A percentile compares a stretch with the other conserved stretches of the same genome.
phyloP scores from a whole-genome alignment of 140 eudicot species.

The Ambrosia hybrid region DNA sequence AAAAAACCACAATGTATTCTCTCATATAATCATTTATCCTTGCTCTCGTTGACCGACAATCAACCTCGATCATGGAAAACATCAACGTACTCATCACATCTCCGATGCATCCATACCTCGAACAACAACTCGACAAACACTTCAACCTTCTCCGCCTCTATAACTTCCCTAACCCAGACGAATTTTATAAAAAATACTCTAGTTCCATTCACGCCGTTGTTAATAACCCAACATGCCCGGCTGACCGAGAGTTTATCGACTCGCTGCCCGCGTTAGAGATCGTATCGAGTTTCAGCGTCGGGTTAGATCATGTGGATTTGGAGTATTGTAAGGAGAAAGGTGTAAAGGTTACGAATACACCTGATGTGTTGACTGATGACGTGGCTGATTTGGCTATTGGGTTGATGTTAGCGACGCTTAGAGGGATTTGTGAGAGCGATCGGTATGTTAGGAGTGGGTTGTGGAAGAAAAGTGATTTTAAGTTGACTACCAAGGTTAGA shows the following conservation, averaged over 20 bases:
- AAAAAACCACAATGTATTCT: too few relatives aligned
- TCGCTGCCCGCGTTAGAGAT: conserved; percentile 53
- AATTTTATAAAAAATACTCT: conserved; percentile 28
- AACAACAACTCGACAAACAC: conserved; percentile 31
- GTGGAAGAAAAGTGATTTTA: conserved; percentile 45
- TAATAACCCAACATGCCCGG: conserved; percentile 33
- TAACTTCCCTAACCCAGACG: conserved; percentile 11
- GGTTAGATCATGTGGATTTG: conserved; percentile 57
- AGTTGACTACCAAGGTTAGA: conserved; percentile 52
- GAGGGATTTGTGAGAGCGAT: conserved; percentile 59
- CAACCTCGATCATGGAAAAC: conserved; percentile 22
- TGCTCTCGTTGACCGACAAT: neutral
- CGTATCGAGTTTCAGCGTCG: conserved; percentile 51
- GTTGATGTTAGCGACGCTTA: conserved; percentile 48
- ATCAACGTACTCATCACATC: conserved; percentile 41
- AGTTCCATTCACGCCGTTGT: conserved; percentile 51
- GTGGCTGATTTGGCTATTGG: conserved; percentile 63
- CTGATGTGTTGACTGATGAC: conserved; percentile 56
- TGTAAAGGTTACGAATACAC: conserved; percentile 59
- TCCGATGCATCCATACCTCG: conserved; percentile 38
- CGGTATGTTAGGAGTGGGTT: conserved; percentile 47
- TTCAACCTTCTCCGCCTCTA: conserved; percentile 38
- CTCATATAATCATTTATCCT: too few relatives aligned
- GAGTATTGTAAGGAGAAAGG: conserved; percentile 55
- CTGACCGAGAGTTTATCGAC: conserved; percentile 42